Percentiles rank a stretch among this genome's conserved stretches.
Conservation (phyloP, 108 stramenopile species). For the Seminavis robusta region DNA sequence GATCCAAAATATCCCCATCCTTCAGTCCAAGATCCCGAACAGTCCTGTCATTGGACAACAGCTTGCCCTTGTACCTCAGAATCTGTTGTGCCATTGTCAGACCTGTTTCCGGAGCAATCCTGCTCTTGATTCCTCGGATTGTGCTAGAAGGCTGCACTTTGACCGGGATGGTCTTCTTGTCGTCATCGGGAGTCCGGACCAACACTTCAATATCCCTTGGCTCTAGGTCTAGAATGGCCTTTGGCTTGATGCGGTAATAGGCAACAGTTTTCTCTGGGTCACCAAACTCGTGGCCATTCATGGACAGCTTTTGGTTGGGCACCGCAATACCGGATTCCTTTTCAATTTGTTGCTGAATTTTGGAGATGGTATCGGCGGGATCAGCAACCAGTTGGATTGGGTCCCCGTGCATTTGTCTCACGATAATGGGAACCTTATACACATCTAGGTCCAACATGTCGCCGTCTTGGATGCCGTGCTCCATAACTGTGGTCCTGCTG, state of each 20-base stretch:
- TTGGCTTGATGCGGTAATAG: slow-evolving; percentile 4
- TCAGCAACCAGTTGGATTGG: slow-evolving; percentile 4
- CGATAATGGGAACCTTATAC: too few relatives aligned
- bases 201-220: not conserved
- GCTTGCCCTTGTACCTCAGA: not conserved
- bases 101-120: too few relatives aligned
- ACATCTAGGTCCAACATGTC: too few relatives aligned
- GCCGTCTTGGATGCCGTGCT: too few relatives aligned
- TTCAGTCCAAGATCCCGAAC: slow-evolving; percentile 9
- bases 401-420: too few relatives aligned
- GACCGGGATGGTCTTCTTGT: too few relatives aligned
- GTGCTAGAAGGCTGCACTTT: too few relatives aligned
- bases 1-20: slow-evolving; percentile 8
- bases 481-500: too few relatives aligned
- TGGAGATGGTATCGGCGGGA: slow-evolving; percentile 1
- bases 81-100: not conserved
- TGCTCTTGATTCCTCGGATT: too few relatives aligned
- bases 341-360: too few relatives aligned
- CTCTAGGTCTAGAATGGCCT: not conserved
- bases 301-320: slow-evolving; percentile 3
- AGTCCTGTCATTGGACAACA: not conserved
- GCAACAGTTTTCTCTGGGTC: not conserved
- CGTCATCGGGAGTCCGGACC: too few relatives aligned
- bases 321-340: slow-evolving; percentile 12
- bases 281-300: not conserved